These are phyloP conservation scores for Boletus sp. DNA, from an alignment of 1,284 basidiomycete genomes.

Conservation along the genomic window DNA sequence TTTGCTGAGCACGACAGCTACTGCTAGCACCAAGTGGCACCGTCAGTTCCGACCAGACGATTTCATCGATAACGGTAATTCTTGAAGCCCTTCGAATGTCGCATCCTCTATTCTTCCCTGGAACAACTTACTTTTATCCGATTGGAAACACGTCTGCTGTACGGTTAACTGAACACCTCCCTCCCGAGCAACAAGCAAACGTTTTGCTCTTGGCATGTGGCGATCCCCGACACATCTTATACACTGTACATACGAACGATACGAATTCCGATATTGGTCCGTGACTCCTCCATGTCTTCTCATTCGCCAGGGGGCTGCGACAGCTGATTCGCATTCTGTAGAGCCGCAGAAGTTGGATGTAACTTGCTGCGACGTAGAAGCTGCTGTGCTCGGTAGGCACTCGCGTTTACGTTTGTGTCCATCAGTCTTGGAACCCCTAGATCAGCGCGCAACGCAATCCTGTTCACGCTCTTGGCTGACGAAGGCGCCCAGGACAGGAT, in stretches of 20 bases:
- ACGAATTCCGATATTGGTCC: slow-evolving; percentile 6
- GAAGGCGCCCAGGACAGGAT: slow-evolving; percentile 17
- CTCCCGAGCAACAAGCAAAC: slow-evolving; percentile 43
- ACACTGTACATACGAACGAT: slow-evolving; percentile 36
- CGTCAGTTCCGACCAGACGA: no score
- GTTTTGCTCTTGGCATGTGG: slow-evolving; percentile 55
- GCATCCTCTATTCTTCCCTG: slow-evolving; percentile 29
- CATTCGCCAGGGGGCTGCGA: neutral
- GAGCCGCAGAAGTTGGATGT: slow-evolving; percentile 45
- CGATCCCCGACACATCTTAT: slow-evolving; percentile 53
- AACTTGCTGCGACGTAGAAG: slow-evolving; percentile 58
- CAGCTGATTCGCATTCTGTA: slow-evolving; percentile 11
- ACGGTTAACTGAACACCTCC: slow-evolving; percentile 45
- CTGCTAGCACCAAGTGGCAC: no score
- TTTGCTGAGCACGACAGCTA: no score
- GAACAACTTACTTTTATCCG: slow-evolving; percentile 47
- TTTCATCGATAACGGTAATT: no score
- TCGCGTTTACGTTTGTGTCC: neutral
- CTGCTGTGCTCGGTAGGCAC: slow-evolving; percentile 50
- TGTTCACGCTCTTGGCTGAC: slow-evolving; percentile 38
- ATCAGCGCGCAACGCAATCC: slow-evolving; percentile 41
- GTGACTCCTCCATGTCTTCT: neutral
- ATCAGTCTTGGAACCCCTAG: neutral
- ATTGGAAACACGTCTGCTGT: slow-evolving; percentile 54
- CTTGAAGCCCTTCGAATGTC: slow-evolving; percentile 31